phyloP scores from a whole-genome alignment of 1,284 basidiomycete species.

The Mycocalia duriaeana region DNA sequence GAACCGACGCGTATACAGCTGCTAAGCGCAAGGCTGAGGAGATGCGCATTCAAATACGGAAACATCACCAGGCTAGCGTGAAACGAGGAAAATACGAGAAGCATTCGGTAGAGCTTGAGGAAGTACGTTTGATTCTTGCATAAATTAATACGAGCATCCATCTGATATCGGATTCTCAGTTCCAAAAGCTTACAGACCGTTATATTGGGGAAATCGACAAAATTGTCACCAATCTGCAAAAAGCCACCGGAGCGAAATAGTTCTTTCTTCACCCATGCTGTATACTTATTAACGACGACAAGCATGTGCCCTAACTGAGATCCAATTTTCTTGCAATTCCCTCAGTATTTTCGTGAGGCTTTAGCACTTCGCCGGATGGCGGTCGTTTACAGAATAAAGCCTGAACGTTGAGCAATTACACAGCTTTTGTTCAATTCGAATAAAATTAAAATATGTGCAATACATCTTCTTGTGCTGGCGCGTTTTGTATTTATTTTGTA shows the following conservation, averaged over 20 bases:
- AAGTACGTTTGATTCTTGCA: conserved; percentile 35
- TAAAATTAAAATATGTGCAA: too few species aligned
- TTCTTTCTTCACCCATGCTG: background rate
- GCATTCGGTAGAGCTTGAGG: conserved; percentile 58
- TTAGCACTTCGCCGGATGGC: too few species aligned
- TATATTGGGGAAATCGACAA: conserved; percentile 62
- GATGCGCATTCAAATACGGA: conserved; percentile 67
- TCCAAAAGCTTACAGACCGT: conserved; percentile 64
- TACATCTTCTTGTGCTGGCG: too few species aligned
- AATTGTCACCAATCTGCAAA: conserved; percentile 59
- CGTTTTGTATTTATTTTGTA: too few species aligned
- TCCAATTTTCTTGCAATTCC: too few species aligned
- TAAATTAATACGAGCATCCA: background rate
- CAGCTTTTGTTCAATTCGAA: too few species aligned
- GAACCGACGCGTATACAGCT: too few species aligned
- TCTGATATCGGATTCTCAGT: conserved; percentile 34
- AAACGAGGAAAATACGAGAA: conserved; percentile 69
- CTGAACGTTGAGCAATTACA: too few species aligned
- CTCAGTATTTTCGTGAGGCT: too few species aligned
- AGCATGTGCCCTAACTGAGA: too few species aligned
- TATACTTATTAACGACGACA: too few species aligned
- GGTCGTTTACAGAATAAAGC: too few species aligned
- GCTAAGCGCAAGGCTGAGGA: conserved; percentile 67
- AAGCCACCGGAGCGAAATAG: conserved; percentile 38
- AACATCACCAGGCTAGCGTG: conserved; percentile 55